Percentiles rank a stretch among this genome's conserved stretches.
Evolutionary conservation across 2,329 filamentous ascomycete genomes (phyloP).

Genomic region (Chrysoporthe cubensis): DNA sequence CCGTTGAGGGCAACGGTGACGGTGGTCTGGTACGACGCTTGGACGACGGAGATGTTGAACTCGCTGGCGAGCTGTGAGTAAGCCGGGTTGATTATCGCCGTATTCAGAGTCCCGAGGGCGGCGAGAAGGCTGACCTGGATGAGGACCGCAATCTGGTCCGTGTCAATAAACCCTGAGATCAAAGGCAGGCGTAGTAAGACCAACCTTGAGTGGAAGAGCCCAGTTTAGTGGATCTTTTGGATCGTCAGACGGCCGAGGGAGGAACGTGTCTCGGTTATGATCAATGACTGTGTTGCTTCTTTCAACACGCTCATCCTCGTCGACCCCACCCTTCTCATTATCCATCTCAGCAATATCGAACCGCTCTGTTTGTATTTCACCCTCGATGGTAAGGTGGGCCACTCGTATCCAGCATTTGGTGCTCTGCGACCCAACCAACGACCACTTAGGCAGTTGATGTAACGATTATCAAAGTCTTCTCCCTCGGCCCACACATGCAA

Average conservation of each 20-base stretch:
- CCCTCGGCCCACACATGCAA: too few relatives aligned
- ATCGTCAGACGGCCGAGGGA: conserved; percentile 15
- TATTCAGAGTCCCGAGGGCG: conserved; percentile 34
- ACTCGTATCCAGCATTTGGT: too few relatives aligned
- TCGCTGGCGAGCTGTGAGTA: conserved; percentile 32
- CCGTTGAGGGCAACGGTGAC: conserved; percentile 36
- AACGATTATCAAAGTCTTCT: too few relatives aligned
- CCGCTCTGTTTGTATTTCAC: not conserved
- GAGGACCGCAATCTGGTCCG: conserved; percentile 32
- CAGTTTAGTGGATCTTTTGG: conserved; percentile 20
- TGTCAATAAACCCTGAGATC: too few relatives aligned
- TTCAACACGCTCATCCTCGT: not conserved
- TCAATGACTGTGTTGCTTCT: conserved; percentile 6
- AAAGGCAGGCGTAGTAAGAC: too few relatives aligned
- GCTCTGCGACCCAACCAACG: not conserved
- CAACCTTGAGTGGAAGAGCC: conserved; percentile 18
- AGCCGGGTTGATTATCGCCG: conserved; percentile 35
- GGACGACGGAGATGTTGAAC: conserved; percentile 31
- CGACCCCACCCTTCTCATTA: conserved; percentile 3
- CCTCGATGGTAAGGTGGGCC: too few relatives aligned
- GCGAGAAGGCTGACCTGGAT: conserved; percentile 37
- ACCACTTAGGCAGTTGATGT: too few relatives aligned
- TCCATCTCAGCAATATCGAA: not conserved
- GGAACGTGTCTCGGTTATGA: conserved; percentile 12
- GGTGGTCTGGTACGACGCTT: conserved; percentile 35